Evolutionary conservation across 129 eudicot species (phyloP), one percentile per base, ranked within the genome.

Genomic region (Helichrysum umbraculigerum): DNA sequence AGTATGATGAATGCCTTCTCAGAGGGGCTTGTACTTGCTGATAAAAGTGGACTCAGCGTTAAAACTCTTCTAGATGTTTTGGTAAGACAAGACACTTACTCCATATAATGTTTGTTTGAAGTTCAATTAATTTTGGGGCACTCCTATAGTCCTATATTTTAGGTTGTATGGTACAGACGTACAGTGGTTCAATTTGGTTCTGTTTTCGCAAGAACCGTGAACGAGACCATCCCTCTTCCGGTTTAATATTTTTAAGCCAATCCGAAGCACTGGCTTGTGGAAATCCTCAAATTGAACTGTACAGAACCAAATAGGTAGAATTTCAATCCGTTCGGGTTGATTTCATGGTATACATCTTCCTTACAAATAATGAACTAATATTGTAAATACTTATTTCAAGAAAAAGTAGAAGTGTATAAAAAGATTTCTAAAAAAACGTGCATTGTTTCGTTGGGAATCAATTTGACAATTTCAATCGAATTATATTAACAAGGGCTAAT

Each of bases 1-100:
- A 95, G 99, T 67, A 95, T 95, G 99, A 91, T 95, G 87, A 91
- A 89, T 82, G 97, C 97, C 58, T 91, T 95, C 65, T 90, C 99
- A 34, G 99, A 95, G 82, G 99, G 99, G 42, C 87, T 95, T 47
- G 96, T 85, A 19, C 86, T 95, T 90, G 90, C 99, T 54, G 99
- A 95, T 70, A 87, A 85, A 77, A 91, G 97, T 85, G 99, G 99
- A 58, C 85, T 91, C 69, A 73, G 83, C 68, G 82, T 94, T 65
- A 87, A 86, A 35, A 89, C 96, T 8, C 99, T 95, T 72, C 94
- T 95, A 60, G 97, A 95, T 67, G 97, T 89, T 42, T 79, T 95
- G 94, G 98, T 93, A 79, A 88, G 87, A 76, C 52, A 17, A 67
- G 32, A 21, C 19, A 33, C 3, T 16, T 56, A 25, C 28, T 25